Percentiles rank a stretch among this genome's conserved stretches.
Conservation (phyloP, 495 filamentous ascomycete genomes). For the Hyaloscypha bicolor region DNA sequence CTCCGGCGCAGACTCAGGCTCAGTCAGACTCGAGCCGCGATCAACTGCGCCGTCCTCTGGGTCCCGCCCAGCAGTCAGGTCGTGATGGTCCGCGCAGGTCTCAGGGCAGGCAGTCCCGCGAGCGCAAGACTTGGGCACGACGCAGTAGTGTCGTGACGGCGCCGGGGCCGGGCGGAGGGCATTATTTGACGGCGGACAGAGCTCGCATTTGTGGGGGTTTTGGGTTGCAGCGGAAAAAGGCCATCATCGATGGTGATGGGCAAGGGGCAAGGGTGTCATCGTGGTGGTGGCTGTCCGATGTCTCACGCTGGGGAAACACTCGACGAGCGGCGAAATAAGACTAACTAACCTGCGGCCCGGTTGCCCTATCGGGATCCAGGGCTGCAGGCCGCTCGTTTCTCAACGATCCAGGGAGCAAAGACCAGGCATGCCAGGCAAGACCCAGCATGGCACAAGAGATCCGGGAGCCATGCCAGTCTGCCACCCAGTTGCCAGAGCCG, state of each 20-base stretch:
- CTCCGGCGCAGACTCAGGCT: too few species aligned
- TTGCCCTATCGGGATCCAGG: neutral
- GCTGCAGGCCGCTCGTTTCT: slow-evolving; percentile 13
- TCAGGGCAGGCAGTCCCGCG: too few species aligned
- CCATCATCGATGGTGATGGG: neutral
- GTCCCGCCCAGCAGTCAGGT: too few species aligned
- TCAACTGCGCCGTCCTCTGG: too few species aligned
- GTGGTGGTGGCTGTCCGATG: slow-evolving; percentile 7
- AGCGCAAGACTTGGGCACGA: too few species aligned
- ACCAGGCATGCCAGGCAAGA: neutral
- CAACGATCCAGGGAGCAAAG: slow-evolving; percentile 10
- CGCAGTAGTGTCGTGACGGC: neutral
- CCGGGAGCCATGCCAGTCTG: neutral
- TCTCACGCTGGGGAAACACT: slow-evolving; percentile 4
- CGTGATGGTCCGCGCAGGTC: too few species aligned
- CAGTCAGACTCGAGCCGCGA: too few species aligned
- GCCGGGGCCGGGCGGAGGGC: neutral
- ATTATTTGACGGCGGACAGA: neutral
- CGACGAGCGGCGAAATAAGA: neutral
- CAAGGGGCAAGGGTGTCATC: neutral
- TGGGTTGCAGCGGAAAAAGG: slow-evolving; percentile 7
- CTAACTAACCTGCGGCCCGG: neutral
- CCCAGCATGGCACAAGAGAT: slow-evolving; percentile 8
- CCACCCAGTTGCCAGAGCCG: neutral
- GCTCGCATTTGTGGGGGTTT: slow-evolving; percentile 3